A percentile compares a stretch with the other conserved stretches of the same genome.
Evolutionary conservation across 305 asterid genomes (phyloP).

Genomic region (Nicotiana rustica): DNA sequence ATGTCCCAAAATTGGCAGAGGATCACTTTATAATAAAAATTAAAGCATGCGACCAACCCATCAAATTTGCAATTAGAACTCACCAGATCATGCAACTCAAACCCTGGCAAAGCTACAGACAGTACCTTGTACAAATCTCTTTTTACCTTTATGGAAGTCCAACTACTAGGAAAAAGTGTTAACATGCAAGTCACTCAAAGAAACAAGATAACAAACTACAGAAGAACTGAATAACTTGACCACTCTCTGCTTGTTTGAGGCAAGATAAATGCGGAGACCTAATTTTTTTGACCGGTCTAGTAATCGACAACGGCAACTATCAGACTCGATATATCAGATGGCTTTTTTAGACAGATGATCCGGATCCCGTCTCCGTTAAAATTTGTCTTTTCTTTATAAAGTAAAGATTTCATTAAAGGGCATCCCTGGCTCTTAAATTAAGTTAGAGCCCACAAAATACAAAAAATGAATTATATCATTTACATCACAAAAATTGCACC

Average conservation of each 20-base stretch:
- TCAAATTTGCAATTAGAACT: neutral
- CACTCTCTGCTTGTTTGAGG: slow-evolving; percentile 14
- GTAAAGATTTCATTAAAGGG: no score
- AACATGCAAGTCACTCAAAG: neutral
- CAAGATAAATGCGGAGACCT: neutral
- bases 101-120: neutral
- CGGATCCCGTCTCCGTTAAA: neutral
- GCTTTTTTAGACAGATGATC: neutral
- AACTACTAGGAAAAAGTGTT: neutral
- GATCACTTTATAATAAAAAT: neutral
- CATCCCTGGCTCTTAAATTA: no score
- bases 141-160: slow-evolving; percentile 3
- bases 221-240: neutral
- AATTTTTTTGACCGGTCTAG: neutral
- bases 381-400: no score
- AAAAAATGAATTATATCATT: no score
- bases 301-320: neutral
- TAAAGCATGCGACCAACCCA: neutral
- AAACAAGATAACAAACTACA: neutral
- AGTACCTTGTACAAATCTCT: neutral
- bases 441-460: no score
- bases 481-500: no score
- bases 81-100: slow-evolving; percentile 15
- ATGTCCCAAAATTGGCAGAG: neutral
- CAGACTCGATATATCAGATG: neutral